These are phyloP conservation scores for Trichoderma atroviride DNA, from an alignment of 2,329 filamentous ascomycete species.

Conservation along the genomic window DNA sequence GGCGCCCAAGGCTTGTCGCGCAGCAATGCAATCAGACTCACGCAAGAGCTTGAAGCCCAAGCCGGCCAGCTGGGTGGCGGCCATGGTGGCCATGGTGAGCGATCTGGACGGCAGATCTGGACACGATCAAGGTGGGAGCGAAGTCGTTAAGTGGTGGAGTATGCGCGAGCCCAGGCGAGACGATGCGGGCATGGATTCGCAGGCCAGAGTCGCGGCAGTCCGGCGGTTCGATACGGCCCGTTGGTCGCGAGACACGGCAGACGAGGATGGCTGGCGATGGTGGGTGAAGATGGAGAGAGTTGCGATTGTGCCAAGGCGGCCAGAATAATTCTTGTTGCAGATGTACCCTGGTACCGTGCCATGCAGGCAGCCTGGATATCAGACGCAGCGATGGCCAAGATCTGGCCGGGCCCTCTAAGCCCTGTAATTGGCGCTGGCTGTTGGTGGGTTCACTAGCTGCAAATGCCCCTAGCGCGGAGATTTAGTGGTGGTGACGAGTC, in stretches of 20 bases:
- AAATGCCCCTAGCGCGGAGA: not conserved
- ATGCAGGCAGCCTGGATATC: slow-evolving; percentile 19
- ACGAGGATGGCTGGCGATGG: not conserved
- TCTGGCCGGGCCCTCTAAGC: slow-evolving; percentile 16
- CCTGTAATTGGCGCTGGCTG: slow-evolving; percentile 21
- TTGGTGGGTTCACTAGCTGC: slow-evolving; percentile 12
- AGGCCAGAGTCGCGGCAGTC: not conserved
- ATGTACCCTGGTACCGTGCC: not conserved
- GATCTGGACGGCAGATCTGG: slow-evolving; percentile 4
- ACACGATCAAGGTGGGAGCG: slow-evolving; percentile 13
- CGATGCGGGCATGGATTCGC: slow-evolving; percentile 31
- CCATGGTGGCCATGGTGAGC: slow-evolving; percentile 29
- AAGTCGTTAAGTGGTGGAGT: slow-evolving; percentile 22
- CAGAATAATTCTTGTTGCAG: not conserved
- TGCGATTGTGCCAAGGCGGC: not conserved
- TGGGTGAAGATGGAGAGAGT: slow-evolving; percentile 1
- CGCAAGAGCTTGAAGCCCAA: slow-evolving; percentile 41
- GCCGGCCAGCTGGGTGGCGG: slow-evolving; percentile 33
- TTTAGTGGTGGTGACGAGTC: slow-evolving; percentile 6
- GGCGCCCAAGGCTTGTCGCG: not conserved
- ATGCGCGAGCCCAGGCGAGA: slow-evolving; percentile 31
- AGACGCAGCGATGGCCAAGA: not conserved
- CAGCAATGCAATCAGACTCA: slow-evolving; percentile 29
- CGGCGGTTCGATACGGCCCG: not conserved
- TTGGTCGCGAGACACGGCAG: not conserved